Evolutionary conservation across 2,329 filamentous ascomycete genomes (phyloP), one percentile per base, ranked within the genome.

Genomic region (Spiromastix sp.): DNA sequence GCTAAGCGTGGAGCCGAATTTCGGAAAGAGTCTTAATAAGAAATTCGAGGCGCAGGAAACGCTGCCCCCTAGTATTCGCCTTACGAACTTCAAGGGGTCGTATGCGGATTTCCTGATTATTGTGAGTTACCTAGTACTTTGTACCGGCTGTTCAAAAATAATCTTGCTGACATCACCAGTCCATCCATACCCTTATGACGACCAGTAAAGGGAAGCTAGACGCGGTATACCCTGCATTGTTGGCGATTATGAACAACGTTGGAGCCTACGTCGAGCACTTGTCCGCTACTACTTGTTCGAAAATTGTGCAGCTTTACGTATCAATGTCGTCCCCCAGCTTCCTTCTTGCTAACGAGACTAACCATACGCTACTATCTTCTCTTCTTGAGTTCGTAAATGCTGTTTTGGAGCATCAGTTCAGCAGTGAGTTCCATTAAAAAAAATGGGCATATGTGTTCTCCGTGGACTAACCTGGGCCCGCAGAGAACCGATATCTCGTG

Each of bases 261-360:
- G 79, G 87, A 8, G 81, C 91, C 11, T 84, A 93, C 52, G 67
- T 91, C 4, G 77, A 91, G 50, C 75, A 81, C 15, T 64, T 96
- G 8, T 85, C 81, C 33, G 67, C 77, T 3, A 72, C 78, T 3
- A 79, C 85, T 11, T 83, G 84, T 53, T 77, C 80, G 2, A 93
- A 86, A 55, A 64, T 96, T 19, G 68, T 96, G 46, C 86, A 95
- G 48, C 67, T 96, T 1, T 93, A 93, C 55, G 76, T 78, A 4
- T 91, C 84, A 21, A 93, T 96, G 83, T 93, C 89, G 6, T 84
- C 86, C 0, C 89, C 91, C 0, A 85, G 83, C 20, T 98, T 96
- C 55, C 65, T 98, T 7, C 67, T 96, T 12, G 85, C 85, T 5
- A 96, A 94, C 48, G 91, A 98, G 39, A 82, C 75, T 24, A 98